phyloP scores from a whole-genome alignment of 2,329 filamentous ascomycete genomes.

The Nemania sp. region DNA sequence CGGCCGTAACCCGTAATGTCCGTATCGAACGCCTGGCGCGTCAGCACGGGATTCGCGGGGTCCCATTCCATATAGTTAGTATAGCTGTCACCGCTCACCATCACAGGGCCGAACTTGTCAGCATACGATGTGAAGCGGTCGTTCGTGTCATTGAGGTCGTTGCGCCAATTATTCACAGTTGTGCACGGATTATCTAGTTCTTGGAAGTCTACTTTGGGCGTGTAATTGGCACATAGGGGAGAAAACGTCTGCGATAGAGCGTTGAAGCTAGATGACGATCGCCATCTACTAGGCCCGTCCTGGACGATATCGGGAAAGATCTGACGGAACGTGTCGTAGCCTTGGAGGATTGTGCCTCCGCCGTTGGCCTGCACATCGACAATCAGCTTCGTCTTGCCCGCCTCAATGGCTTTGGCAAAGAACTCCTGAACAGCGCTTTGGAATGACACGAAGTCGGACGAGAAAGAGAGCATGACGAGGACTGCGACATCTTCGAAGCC shows the following conservation, averaged over 20 bases:
- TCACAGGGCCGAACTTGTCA: conserved; percentile 35
- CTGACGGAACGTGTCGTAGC: conserved; percentile 39
- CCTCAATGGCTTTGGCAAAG: conserved; percentile 32
- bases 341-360: conserved; percentile 35
- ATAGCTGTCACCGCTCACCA: conserved; percentile 24
- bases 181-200: conserved; percentile 28
- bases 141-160: conserved; percentile 36
- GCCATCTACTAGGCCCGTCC: conserved; percentile 34
- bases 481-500: conserved; percentile 37
- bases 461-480: conserved; percentile 35
- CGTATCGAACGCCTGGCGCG: conserved; percentile 25
- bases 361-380: conserved; percentile 36
- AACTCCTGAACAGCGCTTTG: conserved; percentile 34
- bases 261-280: conserved; percentile 26
- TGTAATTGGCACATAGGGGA: conserved; percentile 33
- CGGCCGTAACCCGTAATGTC: conserved; percentile 35
- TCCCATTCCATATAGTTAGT: conserved; percentile 38
- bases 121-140: conserved; percentile 33
- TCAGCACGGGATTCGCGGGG: conserved; percentile 25
- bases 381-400: conserved; percentile 37
- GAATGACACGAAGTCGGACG: conserved; percentile 26
- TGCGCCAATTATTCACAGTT: conserved; percentile 33
- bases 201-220: conserved; percentile 27
- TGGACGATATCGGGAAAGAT: conserved; percentile 38
- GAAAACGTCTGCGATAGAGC: conserved; percentile 33